phyloP scores from a whole-genome alignment of 768 basidiomycete species.

The Mycena amicta region DNA sequence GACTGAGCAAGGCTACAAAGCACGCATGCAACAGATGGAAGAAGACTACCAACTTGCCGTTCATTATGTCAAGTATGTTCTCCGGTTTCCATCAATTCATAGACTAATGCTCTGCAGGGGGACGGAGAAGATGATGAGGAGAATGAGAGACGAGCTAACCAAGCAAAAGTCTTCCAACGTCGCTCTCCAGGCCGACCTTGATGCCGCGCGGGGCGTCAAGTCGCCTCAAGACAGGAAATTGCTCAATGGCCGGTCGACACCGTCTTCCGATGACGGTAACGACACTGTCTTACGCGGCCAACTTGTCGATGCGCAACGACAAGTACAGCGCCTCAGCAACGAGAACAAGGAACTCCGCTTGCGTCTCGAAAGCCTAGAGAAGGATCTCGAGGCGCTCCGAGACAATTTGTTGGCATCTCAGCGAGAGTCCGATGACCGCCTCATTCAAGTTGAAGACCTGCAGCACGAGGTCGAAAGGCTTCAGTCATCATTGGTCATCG shows the following conservation, averaged over 20 bases:
- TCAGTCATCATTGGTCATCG: conserved; percentile 69
- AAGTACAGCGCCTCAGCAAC: conserved; percentile 65
- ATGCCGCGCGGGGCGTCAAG: conserved; percentile 62
- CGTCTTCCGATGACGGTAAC: conserved; percentile 70
- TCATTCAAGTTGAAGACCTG: conserved; percentile 75
- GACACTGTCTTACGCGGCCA: conserved; percentile 65
- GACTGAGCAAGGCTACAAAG: conserved; percentile 75
- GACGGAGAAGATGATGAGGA: conserved; percentile 96
- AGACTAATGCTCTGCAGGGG: conserved; percentile 54
- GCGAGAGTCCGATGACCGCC: conserved; percentile 78
- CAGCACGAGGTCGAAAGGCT: conserved; percentile 80
- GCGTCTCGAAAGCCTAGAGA: conserved; percentile 74
- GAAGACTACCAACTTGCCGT: conserved; percentile 96
- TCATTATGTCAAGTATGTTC: conserved; percentile 90
- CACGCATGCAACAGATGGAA: conserved; percentile 86
- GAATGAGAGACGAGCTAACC: conserved; percentile 92
- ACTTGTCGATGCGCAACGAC: conserved; percentile 77
- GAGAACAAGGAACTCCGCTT: conserved; percentile 79
- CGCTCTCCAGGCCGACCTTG: conserved; percentile 82
- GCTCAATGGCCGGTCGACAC: conserved; percentile 78
- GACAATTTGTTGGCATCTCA: conserved; percentile 72
- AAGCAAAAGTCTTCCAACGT: conserved; percentile 86
- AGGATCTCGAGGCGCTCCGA: conserved; percentile 70
- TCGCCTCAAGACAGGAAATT: conserved; percentile 44
- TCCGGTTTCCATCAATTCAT: conserved; percentile 13